These are phyloP conservation scores for Akanthomyces uredinophilus DNA, from an alignment of 2,329 filamentous ascomycete genomes.

Conservation along the genomic window DNA sequence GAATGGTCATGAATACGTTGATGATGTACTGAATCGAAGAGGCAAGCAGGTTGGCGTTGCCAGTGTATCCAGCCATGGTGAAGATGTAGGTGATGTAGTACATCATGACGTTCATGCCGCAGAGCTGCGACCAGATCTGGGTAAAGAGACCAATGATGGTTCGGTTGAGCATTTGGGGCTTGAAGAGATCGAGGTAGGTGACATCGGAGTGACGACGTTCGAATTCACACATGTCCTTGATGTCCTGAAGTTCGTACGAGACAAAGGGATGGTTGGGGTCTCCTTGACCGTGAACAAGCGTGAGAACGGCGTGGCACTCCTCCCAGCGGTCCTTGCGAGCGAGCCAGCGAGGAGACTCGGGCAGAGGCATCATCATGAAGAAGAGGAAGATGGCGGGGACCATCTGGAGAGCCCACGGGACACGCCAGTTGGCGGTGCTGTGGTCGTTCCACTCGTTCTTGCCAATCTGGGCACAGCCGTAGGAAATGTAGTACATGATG, in stretches of 20 bases:
- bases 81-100: slow-evolving; percentile 54
- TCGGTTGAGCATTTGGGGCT: slow-evolving; percentile 57
- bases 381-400: slow-evolving; percentile 56
- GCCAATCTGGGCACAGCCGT: slow-evolving; percentile 58
- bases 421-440: slow-evolving; percentile 54
- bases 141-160: slow-evolving; percentile 47
- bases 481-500: slow-evolving; percentile 65
- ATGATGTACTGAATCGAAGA: slow-evolving; percentile 61
- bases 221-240: slow-evolving; percentile 67
- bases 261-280: slow-evolving; percentile 63
- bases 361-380: slow-evolving; percentile 53
- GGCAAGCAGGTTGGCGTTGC: slow-evolving; percentile 48
- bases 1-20: slow-evolving; percentile 74
- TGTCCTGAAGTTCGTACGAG: slow-evolving; percentile 62
- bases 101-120: slow-evolving; percentile 57
- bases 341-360: slow-evolving; percentile 61
- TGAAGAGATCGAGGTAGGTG: slow-evolving; percentile 66
- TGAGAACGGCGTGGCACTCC: slow-evolving; percentile 47
- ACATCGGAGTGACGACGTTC: slow-evolving; percentile 66
- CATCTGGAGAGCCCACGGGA: slow-evolving; percentile 63
- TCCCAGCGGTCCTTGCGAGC: slow-evolving; percentile 57
- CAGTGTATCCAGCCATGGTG: slow-evolving; percentile 34
- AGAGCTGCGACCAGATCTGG: slow-evolving; percentile 53
- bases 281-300: slow-evolving; percentile 61
- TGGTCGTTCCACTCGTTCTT: slow-evolving; percentile 24